Percentiles rank a stretch among this genome's conserved stretches.
Conservation (phyloP, 2,329 filamentous ascomycete species). For the Cladophialophora bantiana region DNA sequence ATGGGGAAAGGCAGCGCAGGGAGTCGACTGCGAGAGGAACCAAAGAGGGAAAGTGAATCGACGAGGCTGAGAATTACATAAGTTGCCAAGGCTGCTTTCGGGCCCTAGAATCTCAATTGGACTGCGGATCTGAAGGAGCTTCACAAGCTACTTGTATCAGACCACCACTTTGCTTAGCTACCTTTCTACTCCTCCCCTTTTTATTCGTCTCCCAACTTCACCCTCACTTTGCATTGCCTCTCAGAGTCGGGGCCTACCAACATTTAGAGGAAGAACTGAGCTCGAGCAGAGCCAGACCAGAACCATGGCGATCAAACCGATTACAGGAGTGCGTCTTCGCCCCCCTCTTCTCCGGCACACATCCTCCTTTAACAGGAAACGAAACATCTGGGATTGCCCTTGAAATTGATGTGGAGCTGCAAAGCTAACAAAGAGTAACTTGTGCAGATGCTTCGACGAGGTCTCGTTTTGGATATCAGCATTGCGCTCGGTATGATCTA, state of each 20-base stretch:
- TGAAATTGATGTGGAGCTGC: conserved; percentile 40
- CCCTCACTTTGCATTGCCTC: not conserved
- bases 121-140: conserved; percentile 32
- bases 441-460: conserved; percentile 68
- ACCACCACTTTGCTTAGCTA: conserved; percentile 13
- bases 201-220: not conserved
- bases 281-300: conserved; percentile 33
- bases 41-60: not conserved
- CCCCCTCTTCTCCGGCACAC: conserved; percentile 5
- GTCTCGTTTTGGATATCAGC: conserved; percentile 70
- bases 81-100: conserved; percentile 16
- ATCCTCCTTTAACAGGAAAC: conserved; percentile 1
- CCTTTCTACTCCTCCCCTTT: conserved; percentile 3
- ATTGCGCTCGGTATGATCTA: conserved; percentile 66
- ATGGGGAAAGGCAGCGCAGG: not conserved
- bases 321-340: conserved; percentile 54
- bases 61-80: conserved; percentile 20
- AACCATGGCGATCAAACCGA: conserved; percentile 56
- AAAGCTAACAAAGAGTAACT: conserved; percentile 25
- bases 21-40: not conserved
- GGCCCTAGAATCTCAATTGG: conserved; percentile 7
- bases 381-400: not conserved
- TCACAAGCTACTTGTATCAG: conserved; percentile 19
- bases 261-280: conserved; percentile 29
- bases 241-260: not conserved